A percentile compares a stretch with the other conserved stretches of the same genome.
Evolutionary conservation across 176 grass and related monocot species (phyloP).

Genomic region (Dactylis glomerata): DNA sequence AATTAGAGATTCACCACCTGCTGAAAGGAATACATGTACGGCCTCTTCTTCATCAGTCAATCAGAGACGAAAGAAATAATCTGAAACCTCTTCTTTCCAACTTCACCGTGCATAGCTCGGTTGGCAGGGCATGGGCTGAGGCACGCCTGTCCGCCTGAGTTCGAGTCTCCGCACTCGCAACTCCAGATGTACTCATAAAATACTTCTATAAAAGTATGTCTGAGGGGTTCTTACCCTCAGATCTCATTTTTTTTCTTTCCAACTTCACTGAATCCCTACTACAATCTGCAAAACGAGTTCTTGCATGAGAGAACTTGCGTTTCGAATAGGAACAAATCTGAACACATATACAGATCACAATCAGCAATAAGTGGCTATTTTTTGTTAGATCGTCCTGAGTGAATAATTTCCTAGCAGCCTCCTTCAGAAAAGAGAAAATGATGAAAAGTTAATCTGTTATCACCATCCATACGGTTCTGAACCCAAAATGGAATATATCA

Average conservation of each 20-base stretch:
- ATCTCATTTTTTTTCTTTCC: not conserved
- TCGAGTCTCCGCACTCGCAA: no score
- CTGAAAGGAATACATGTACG: not conserved
- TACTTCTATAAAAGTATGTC: no score
- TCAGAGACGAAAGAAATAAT: not conserved
- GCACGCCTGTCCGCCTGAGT: no score
- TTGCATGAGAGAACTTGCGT: not conserved
- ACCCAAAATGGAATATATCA: conserved; percentile 15
- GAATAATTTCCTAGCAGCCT: not conserved
- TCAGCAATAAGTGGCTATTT: not conserved
- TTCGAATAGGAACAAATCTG: not conserved
- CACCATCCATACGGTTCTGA: conserved; percentile 20
- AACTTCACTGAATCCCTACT: not conserved
- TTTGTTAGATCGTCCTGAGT: not conserved
- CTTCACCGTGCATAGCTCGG: no score
- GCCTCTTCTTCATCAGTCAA: not conserved
- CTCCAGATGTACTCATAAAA: no score
- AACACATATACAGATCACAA: not conserved
- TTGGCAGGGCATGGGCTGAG: no score
- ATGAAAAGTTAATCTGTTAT: not conserved
- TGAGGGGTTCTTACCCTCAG: no score
- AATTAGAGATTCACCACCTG: not conserved
- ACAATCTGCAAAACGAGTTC: not conserved
- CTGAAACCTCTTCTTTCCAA: not conserved
- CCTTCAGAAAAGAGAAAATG: not conserved